Conservation (phyloP, 2,329 filamentous ascomycete species). For the Talaromyces sp. region DNA sequence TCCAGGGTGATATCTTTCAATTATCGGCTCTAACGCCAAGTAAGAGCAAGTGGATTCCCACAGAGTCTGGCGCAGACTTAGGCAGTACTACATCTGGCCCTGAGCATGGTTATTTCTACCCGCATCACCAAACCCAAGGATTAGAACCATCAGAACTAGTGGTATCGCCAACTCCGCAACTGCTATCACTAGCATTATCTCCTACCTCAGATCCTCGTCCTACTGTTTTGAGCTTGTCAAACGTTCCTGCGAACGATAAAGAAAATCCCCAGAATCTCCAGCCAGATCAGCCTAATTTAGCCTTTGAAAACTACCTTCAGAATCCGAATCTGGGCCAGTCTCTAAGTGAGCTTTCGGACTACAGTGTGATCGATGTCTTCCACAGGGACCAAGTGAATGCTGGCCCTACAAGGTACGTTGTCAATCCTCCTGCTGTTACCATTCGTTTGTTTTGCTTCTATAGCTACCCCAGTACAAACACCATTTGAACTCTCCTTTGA, state of each 20-base stretch:
- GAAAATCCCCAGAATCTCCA: neutral
- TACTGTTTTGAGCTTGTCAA: neutral
- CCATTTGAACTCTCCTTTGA: neutral
- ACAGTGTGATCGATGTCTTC: neutral
- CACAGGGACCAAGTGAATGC: neutral
- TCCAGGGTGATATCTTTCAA: neutral
- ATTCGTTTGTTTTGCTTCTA: neutral
- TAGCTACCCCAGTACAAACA: neutral
- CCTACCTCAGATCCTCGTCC: too few relatives aligned
- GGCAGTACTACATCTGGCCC: neutral
- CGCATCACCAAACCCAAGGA: neutral
- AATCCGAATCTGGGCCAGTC: neutral
- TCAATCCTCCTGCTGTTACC: neutral
- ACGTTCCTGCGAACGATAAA: neutral
- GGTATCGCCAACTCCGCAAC: neutral
- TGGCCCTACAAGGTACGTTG: conserved; percentile 11
- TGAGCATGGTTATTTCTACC: neutral
- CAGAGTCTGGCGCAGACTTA: neutral
- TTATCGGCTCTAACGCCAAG: neutral
- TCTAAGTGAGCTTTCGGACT: neutral
- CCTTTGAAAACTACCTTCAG: neutral
- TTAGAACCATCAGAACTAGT: neutral
- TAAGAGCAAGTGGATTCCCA: conserved; percentile 4
- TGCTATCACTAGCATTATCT: neutral
- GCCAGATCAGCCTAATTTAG: neutral